Evolutionary conservation across 768 basidiomycete genomes (phyloP).

Genomic region (Phanerodontia chrysosporium): DNA sequence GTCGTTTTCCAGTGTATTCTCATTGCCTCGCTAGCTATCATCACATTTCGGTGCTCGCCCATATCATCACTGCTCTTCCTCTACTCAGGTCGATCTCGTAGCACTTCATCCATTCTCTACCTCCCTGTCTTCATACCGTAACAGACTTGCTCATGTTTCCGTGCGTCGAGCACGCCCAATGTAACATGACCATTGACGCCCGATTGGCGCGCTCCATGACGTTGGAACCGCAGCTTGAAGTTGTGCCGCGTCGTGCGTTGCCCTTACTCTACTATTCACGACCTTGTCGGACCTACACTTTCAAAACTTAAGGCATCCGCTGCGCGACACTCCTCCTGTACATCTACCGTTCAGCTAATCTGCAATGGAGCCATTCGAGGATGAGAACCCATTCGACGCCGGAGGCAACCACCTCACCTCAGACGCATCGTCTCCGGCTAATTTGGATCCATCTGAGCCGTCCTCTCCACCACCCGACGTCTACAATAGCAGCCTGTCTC

Average conservation of each 20-base stretch:
- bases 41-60: background rate
- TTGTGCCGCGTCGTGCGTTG: background rate
- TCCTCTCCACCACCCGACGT: conserved; percentile 51
- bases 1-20: too few species aligned
- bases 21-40: background rate
- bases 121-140: too few species aligned
- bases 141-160: too few species aligned
- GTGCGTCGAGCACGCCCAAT: too few species aligned
- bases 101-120: background rate
- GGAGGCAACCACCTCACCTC: conserved; percentile 30
- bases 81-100: background rate
- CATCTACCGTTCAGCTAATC: background rate
- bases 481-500: conserved; percentile 26
- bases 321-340: too few species aligned
- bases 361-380: conserved; percentile 34
- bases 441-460: conserved; percentile 54
- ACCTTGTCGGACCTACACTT: too few species aligned
- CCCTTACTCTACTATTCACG: background rate
- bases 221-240: background rate
- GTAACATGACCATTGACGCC: background rate
- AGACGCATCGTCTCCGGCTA: conserved; percentile 50
- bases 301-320: too few species aligned
- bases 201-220: background rate
- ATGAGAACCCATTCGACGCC: conserved; percentile 39
- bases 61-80: background rate